Evolutionary conservation across 176 grass and related monocot genomes (phyloP), one percentile per base, ranked within the genome.

Genomic region (Miscanthus lutarioriparius): DNA sequence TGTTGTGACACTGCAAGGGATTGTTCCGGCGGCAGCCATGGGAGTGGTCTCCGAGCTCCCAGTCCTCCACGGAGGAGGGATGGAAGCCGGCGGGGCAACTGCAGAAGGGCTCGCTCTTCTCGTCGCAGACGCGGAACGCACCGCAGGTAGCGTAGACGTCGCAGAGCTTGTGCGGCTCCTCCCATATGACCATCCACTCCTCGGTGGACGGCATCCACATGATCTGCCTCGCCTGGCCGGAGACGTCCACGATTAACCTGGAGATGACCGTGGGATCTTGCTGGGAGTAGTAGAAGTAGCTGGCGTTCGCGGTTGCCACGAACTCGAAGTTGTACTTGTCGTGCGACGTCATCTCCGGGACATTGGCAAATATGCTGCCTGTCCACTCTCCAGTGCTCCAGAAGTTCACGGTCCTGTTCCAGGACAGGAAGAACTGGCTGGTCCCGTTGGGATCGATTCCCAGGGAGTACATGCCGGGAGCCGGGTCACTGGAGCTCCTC

Each of bases 351-450:
- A 88, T 88, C 88, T 88, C 91, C 12, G 85, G 91, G 33, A 93
- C 3, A 1, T 20, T 39, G 33, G 61, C 17, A 20, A 91, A 93
- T 13, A 75, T 64, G 1, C 35, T 0, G 5, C 69, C 79, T 2
- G 75, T 84, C 91, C 91, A 94, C 17, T 48, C 39, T 7, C 91
- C 88, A 3, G 74, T 94, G 10, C 4, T 63, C 91, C 91, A 94
- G 64, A 72, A 94, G 1, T 1, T 1, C 25, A 27, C 33, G 20
- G 86, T 77, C 37, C 9, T 20, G 86, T 91, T 88, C 88, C 86
- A 91, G 6, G 7, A 7, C 0, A 73, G 25, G 63, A 91, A 65
- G 53, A 81, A 88, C 54, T 90, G 86, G 61, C 61, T 88, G 28
- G 82, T 64, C 5, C 82, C 85, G 47, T 77, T 37, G 1, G 86